These are phyloP conservation scores for Syzygium grande DNA, from an alignment of 345 rosid genomes.

Conservation along the genomic window DNA sequence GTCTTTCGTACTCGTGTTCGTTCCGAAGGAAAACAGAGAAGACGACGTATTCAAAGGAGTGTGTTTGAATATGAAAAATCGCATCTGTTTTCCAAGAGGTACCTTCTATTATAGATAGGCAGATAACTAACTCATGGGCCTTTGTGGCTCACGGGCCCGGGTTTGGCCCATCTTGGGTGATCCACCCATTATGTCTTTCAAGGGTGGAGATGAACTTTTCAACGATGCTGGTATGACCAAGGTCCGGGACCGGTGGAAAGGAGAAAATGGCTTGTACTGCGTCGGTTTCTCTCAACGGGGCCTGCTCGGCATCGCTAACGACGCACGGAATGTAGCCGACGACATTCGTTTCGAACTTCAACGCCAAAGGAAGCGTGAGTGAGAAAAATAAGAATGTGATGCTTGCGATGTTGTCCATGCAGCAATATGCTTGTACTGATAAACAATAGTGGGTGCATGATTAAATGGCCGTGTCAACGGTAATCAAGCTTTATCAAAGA, in stretches of 20 bases:
- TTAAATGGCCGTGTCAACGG: not conserved
- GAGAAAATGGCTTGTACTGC: slow-evolving; percentile 36
- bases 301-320: slow-evolving; percentile 30
- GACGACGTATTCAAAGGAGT: too few species aligned
- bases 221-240: slow-evolving; percentile 35
- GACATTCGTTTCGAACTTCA: slow-evolving; percentile 9
- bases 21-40: too few species aligned
- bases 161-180: too few species aligned
- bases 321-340: slow-evolving; percentile 35
- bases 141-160: too few species aligned
- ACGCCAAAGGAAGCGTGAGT: not conserved
- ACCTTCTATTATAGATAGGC: too few species aligned
- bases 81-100: too few species aligned
- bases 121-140: too few species aligned
- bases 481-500: not conserved
- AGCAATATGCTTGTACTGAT: not conserved
- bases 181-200: too few species aligned
- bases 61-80: too few species aligned
- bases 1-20: too few species aligned
- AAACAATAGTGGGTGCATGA: not conserved
- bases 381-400: not conserved
- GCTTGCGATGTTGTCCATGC: not conserved
- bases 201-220: slow-evolving; percentile 26
- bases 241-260: slow-evolving; percentile 41
- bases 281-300: slow-evolving; percentile 44